Base-by-base conservation (phyloP, 495 filamentous ascomycete species). In the Podospora didyma region DNA sequence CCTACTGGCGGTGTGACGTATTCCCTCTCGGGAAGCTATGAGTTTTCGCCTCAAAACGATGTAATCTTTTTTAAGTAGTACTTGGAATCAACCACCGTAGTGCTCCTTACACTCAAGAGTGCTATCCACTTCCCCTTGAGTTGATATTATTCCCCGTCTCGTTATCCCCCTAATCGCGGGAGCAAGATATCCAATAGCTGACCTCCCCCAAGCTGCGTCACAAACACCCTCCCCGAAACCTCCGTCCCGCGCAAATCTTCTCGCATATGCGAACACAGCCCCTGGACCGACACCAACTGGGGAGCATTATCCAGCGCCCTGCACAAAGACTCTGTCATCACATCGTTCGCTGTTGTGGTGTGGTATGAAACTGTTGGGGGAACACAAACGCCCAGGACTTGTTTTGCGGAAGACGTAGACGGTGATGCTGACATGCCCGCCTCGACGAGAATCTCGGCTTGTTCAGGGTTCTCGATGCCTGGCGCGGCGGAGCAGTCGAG, bases 171-270 rank as follows among this genome's bases (percentile, higher is more conserved):
- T n/a, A 67, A 55, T 1, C 45, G 24, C 7, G 65, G 65, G 11
- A 68, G 31, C 39, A 60, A 57, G 39, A 68, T 61, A 50, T 68
- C 63, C 57, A 65, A 17, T 48, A 68, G 28, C 47, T 63, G 63
- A 21, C 63, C 63, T 2, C 63, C 63, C 0, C 65, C 61, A 26
- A 68, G 31, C 47, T 68, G 65, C 49, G 63, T 68, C 3, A 68
- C 65, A 34, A 68, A 68, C 16, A 66, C 63, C 39, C 31, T 58
- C 19, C 45, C 37, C 2, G 54, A 56, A 0, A 61, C 35, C 11
- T 12, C 49, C 21, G 39, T 48, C 7, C 21, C 54, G 19, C 64
- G 49, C 31, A 69, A 45, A 26, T 65, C 64, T 34, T 58, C 54
- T 34, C 50, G 58, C 45, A 69, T 67, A 20, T 55, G 20, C 34